Conservation (phyloP, 306 rosid species). For the Trifolium dubium region DNA sequence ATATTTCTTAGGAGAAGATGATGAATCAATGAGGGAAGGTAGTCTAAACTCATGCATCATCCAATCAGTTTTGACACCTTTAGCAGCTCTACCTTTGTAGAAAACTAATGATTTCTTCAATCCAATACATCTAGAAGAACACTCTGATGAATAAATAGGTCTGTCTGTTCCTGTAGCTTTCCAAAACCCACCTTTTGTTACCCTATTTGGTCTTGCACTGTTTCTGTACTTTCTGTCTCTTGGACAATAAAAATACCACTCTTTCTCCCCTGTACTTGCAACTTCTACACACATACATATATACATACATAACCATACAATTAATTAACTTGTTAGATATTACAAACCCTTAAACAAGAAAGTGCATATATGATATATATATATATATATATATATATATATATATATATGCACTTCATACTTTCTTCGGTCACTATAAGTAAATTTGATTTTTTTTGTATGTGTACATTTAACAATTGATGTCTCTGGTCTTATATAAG, state of each 20-base stretch:
- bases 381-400: no score
- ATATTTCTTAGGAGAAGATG: constrained; percentile 52
- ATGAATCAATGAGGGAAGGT: constrained; percentile 64
- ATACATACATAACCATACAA: background rate
- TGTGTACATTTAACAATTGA: no score
- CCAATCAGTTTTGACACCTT: constrained; percentile 87
- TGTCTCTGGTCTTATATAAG: no score
- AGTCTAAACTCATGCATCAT: constrained; percentile 96
- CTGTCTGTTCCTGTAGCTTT: constrained; percentile 92
- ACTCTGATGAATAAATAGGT: constrained; percentile 78
- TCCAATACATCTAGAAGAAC: constrained; percentile 73
- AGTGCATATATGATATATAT: no score
- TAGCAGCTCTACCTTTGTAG: constrained; percentile 90
- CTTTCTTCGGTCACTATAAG: no score
- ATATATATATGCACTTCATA: no score
- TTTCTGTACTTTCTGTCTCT: constrained; percentile 85
- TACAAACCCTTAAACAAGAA: background rate
- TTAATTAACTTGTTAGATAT: background rate
- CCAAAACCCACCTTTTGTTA: constrained; percentile 90
- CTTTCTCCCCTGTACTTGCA: constrained; percentile 79
- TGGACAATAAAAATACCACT: constrained; percentile 92
- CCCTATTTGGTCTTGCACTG: constrained; percentile 88
- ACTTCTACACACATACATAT: constrained; percentile 69
- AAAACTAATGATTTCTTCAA: constrained; percentile 87
- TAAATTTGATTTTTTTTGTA: no score